Evolutionary conservation across 164 flowering plant genomes (phyloP), one percentile per base, ranked within the genome.

Genomic region (Warburgia ugandensis): DNA sequence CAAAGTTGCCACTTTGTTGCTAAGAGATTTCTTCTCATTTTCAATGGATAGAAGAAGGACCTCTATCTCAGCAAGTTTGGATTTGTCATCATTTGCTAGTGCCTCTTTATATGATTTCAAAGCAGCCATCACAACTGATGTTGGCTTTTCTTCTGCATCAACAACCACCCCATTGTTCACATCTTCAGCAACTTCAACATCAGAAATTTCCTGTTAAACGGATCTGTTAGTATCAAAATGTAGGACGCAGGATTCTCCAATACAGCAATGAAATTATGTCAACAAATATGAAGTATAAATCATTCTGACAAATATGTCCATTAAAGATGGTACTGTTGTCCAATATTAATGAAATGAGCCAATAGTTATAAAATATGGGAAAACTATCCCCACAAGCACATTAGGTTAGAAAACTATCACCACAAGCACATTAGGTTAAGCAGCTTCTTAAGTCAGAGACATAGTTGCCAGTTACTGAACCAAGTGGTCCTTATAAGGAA

Each of bases 31-130:
- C 66, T 85, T 91, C 63, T 85, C 96, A 57, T 73, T 73, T 68
- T 83, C 95, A 25, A 91, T 39, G 31, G 86, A 73, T 54, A 61
- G 65, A 25, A 91, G 52, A 36, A 65, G 71, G 31, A 69, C 70
- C 63, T 85, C 94, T 45, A 83, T 54, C 48, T 87, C 86, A 23
- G 83, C 65, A 51, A 76, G 43, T 56, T 52, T 85, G 30, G 78
- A 53, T 41, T 78, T 82, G 48, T 91, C 83, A 56, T 75, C 73
- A 55, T 56, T 69, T 47, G 63, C 64, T 55, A 87, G 46, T 50
- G 96, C 98, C 62, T 91, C 95, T 72, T 70, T 85, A 50, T 79
- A 91, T 14, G 81, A 73, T 47, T 72, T 64, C n/a, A 91, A 63
- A 23, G 75, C 60, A 19, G 64, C 58, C 48, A 65, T 2, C 26